These are phyloP conservation scores for Cordia subcordata DNA, from an alignment of 257 asterid species.

Conservation along the genomic window DNA sequence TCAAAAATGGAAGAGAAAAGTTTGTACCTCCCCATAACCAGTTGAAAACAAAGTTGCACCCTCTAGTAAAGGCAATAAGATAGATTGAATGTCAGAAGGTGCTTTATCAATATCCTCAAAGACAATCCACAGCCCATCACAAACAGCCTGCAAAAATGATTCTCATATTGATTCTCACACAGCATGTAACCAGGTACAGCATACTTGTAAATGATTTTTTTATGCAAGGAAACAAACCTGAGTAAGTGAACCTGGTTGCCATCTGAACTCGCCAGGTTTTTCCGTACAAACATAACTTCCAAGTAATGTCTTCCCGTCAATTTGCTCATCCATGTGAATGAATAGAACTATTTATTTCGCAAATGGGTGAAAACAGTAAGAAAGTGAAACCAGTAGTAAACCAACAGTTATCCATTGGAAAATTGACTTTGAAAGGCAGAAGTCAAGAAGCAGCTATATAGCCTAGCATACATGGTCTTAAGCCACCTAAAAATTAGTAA, in stretches of 20 bases:
- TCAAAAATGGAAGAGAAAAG: constrained; percentile 10
- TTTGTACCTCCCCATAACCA: constrained; percentile 88
- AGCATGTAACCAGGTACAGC: constrained; percentile 17
- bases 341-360: constrained; percentile 42
- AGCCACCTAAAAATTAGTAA: no score
- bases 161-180: constrained; percentile 7
- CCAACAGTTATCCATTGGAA: no score
- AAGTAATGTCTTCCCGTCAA: constrained; percentile 85
- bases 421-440: no score
- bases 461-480: no score
- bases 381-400: background rate
- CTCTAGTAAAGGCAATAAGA: constrained; percentile 79
- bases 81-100: constrained; percentile 71
- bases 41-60: constrained; percentile 66
- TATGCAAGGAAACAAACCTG: constrained; percentile 50
- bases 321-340: constrained; percentile 97
- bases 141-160: constrained; percentile 80
- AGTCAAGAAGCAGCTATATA: no score
- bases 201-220: constrained; percentile 8
- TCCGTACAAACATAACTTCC: constrained; percentile 92
- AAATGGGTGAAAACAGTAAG: background rate
- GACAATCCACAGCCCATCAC: constrained; percentile 85
- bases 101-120: constrained; percentile 94
- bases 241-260: constrained; percentile 98
- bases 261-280: constrained; percentile 94